Evolutionary conservation across 176 grass and related monocot species (phyloP), one percentile per base, ranked within the genome.

Genomic region (Carex littledalei): DNA sequence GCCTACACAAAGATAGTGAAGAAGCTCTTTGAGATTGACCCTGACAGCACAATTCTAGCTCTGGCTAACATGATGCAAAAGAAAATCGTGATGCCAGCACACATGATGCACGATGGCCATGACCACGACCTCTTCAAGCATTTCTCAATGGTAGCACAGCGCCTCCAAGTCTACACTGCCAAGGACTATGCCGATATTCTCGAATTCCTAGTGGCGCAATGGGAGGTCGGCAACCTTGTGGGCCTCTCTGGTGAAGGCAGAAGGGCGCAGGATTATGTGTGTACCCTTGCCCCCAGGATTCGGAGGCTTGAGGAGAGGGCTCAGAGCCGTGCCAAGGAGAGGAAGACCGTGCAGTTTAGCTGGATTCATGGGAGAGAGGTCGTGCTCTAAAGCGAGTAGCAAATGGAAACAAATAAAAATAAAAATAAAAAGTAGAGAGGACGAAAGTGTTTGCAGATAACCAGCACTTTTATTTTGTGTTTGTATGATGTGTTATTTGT

Each of bases 1-100:
- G 94, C 94, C 7, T 97, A 97, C 87, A 94, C 81, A 61, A 97
- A 97, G 87, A 97, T 97, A 5, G 92, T 97, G 5, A 90, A 97
- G 92, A 94, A 97, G 80, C 79, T 97, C 69, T 97, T 97, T 31
- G 94, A 97, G 73, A 82, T 94, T 14, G 94, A 97, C 54, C 87
- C 94, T 1, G 86, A 97, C 45, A 34, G 82, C 63, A 94, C 92
- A 0, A 67, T 92, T 29, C 80, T 92, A 20, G 84, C 92, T 6
- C 85, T 94, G 87, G 83, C 88, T 29, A 86, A 94, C 75, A 94
- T 94, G 92, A 94, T 94, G 90, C 91, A 75, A 73, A 94, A 94
- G 84, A 94, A 92, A 83, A 94, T 94, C 22, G 63, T 86, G 8
- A 94, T 94, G 92, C 92, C 90, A 67, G 90, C 92, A 3, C 90